Conservation (phyloP, 495 filamentous ascomycete species). For the Lasiosphaeriaceae sp. region DNA sequence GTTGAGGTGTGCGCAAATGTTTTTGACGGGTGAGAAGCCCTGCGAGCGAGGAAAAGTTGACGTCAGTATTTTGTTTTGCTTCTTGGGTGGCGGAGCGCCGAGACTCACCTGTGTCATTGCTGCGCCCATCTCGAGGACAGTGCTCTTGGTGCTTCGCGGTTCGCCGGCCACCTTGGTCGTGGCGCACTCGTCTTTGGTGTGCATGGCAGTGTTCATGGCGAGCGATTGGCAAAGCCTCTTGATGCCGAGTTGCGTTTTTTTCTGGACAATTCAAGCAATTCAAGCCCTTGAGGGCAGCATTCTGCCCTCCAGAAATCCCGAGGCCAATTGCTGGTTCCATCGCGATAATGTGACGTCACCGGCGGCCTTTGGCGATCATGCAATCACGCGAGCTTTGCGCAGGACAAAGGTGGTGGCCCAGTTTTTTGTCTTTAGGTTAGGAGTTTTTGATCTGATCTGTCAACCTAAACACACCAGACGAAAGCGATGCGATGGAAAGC, state of each 20-base stretch:
- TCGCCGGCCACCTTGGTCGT: conserved; percentile 43
- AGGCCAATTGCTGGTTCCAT: not conserved
- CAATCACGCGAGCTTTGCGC: too few relatives aligned
- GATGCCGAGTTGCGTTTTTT: too few relatives aligned
- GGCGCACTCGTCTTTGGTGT: not conserved
- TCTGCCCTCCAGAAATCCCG: too few relatives aligned
- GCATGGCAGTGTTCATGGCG: not conserved
- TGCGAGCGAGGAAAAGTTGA: conserved; percentile 23
- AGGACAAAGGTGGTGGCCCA: too few relatives aligned
- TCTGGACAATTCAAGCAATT: too few relatives aligned
- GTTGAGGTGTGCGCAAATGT: conserved; percentile 79
- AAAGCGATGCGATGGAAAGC: too few relatives aligned
- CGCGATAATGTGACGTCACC: not conserved
- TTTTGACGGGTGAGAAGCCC: conserved; percentile 69
- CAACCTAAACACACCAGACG: too few relatives aligned
- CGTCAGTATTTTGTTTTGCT: conserved; percentile 8
- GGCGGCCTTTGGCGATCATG: too few relatives aligned
- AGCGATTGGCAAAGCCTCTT: too few relatives aligned
- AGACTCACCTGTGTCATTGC: conserved; percentile 47
- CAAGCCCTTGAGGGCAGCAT: too few relatives aligned
- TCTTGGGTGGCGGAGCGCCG: not conserved
- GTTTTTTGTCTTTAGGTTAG: too few relatives aligned
- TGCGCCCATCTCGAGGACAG: conserved; percentile 64
- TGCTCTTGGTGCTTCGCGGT: conserved; percentile 51
- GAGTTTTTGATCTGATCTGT: too few relatives aligned